These are phyloP conservation scores for Aurinia saxatilis DNA, from an alignment of 345 rosid species.

Conservation along the genomic window DNA sequence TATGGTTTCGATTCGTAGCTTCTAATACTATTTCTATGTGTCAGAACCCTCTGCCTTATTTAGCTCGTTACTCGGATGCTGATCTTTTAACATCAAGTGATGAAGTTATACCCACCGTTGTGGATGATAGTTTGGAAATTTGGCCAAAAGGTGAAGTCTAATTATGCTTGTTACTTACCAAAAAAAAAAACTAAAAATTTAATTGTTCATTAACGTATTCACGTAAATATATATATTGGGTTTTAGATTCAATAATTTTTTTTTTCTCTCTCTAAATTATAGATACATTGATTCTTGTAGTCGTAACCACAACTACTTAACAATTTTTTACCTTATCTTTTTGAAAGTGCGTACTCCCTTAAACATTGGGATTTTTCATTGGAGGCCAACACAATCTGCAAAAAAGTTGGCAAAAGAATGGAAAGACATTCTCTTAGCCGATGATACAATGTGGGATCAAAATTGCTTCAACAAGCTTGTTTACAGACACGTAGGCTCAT, in stretches of 20 bases:
- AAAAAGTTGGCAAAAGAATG: slow-evolving; percentile 85
- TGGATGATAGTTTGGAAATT: slow-evolving; percentile 85
- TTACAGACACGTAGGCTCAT: slow-evolving; percentile 75
- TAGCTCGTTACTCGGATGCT: slow-evolving; percentile 92
- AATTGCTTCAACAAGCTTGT: slow-evolving; percentile 81
- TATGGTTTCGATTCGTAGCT: neutral
- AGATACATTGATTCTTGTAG: too few species aligned
- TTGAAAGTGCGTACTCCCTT: slow-evolving; percentile 71
- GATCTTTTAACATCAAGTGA: slow-evolving; percentile 95
- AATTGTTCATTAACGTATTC: too few species aligned
- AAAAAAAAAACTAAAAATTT: too few species aligned
- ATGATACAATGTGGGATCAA: slow-evolving; percentile 97
- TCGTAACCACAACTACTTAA: neutral
- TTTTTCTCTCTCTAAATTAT: too few species aligned
- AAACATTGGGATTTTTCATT: slow-evolving; percentile 94
- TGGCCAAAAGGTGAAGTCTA: slow-evolving; percentile 76
- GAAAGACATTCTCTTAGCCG: slow-evolving; percentile 83
- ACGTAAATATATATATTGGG: too few species aligned
- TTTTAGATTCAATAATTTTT: too few species aligned
- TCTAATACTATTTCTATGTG: slow-evolving; percentile 1
- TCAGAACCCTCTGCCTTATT: slow-evolving; percentile 90
- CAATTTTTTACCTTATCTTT: slow-evolving; percentile 8
- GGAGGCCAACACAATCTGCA: slow-evolving; percentile 86
- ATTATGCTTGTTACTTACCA: too few species aligned
- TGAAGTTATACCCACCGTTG: slow-evolving; percentile 88